These are phyloP conservation scores for Pseudocercospora cruenta DNA, from an alignment of 2,329 filamentous ascomycete species.

Conservation along the genomic window DNA sequence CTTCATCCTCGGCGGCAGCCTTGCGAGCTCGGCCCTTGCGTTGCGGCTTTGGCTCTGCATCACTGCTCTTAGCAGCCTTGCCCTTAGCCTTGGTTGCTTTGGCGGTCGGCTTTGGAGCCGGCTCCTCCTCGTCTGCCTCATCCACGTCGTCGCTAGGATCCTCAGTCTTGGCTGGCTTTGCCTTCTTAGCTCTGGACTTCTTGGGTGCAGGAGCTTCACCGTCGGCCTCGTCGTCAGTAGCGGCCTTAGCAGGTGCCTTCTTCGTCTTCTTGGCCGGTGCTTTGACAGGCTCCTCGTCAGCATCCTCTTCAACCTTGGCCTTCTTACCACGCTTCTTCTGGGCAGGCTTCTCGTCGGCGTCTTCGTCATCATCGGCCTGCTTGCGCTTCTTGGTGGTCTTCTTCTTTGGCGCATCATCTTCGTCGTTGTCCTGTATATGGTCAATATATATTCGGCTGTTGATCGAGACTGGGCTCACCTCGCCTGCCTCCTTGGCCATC, in stretches of 20 bases:
- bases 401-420: slow-evolving; percentile 30
- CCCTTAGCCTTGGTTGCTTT: slow-evolving; percentile 33
- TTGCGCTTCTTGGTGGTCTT: slow-evolving; percentile 37
- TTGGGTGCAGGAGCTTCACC: slow-evolving; percentile 23
- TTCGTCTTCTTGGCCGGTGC: slow-evolving; percentile 25
- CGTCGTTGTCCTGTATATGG: slow-evolving; percentile 22
- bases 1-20: slow-evolving; percentile 24
- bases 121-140: slow-evolving; percentile 32
- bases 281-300: slow-evolving; percentile 17
- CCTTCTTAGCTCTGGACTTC: slow-evolving; percentile 32
- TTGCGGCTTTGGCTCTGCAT: slow-evolving; percentile 36
- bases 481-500: slow-evolving; percentile 29
- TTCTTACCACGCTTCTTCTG: slow-evolving; percentile 34
- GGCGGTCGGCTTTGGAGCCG: slow-evolving; percentile 38
- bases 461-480: not conserved
- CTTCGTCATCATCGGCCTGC: slow-evolving; percentile 33
- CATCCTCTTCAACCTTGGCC: slow-evolving; percentile 20
- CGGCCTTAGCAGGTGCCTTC: not conserved
- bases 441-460: slow-evolving; percentile 9
- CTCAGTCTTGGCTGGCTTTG: slow-evolving; percentile 36
- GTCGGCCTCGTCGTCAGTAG: slow-evolving; percentile 22
- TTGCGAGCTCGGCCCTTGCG: slow-evolving; percentile 38
- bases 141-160: slow-evolving; percentile 17
- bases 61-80: slow-evolving; percentile 41
- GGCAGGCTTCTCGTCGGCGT: slow-evolving; percentile 26